Base-by-base conservation (phyloP, 495 filamentous ascomycete species). In the Hypoxylon cercidicola region DNA sequence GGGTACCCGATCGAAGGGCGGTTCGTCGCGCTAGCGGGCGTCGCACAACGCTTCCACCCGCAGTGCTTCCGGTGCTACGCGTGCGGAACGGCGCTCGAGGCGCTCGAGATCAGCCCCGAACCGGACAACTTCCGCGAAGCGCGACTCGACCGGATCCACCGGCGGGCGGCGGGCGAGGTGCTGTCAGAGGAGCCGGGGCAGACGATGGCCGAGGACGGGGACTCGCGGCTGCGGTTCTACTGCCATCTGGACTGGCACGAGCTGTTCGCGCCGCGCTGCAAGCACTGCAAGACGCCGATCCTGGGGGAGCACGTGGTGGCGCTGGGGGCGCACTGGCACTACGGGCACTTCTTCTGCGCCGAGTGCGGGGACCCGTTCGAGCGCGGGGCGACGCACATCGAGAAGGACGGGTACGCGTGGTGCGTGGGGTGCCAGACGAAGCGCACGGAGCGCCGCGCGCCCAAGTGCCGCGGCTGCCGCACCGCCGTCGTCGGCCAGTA, bases 391-490 rank as follows among this genome's bases (percentile, higher is more conserved):
- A 93, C 93, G 46, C 95, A 97, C 74, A 95, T 99, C 19, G 96
- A 99, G 75, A 97, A 96, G 75, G 94, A 98, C 65, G 94, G 94
- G n/a, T 98, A 96, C 78, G 95, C 95, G 30, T 99, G 96, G 96
- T 99, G 95, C 75, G 85, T 98, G 13, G 81, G 82, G 32, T 99
- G 95, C 75, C 93, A 98, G 79, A 93, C 92, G 32, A 93, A 93
- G 61, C 86, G 96, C 20, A 97, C 91, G 19, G 84, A 85, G 74
- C 71, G 82, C 5, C 73, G 82, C 20, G 89, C 89, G 13, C 87
- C 92, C 19, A 93, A 94, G 75, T 99, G 95, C 74, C 82, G 84
- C 49, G 93, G 90, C 70, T 99, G 95, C 75, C 85, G 85, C 70
- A 88, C 84, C 68, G 91, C 92, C 21, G 92, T 98, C 15, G 85